Percentiles rank a stretch among this genome's conserved stretches.
Evolutionary conservation across 768 basidiomycete genomes (phyloP).

Genomic region (Pisolithus sp.): DNA sequence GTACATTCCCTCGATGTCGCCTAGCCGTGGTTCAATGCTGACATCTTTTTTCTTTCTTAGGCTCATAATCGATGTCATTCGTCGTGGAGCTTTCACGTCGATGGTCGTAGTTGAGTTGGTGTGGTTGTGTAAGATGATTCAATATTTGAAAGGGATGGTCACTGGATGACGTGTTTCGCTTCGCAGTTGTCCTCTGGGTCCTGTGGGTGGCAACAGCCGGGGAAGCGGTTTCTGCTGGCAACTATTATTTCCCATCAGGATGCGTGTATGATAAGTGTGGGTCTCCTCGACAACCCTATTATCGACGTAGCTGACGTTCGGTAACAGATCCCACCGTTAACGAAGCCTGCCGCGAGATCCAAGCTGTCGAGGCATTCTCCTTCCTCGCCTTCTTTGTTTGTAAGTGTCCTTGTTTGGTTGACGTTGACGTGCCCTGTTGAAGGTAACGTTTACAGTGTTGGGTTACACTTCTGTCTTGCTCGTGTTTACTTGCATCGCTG

Average conservation of each 20-base stretch:
- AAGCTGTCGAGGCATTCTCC: constrained; percentile 30
- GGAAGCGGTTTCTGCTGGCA: constrained; percentile 12
- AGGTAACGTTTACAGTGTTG: constrained; percentile 22
- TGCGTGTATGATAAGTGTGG: constrained; percentile 6
- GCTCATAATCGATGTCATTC: constrained; percentile 28
- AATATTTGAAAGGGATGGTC: neutral
- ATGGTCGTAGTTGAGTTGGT: constrained; percentile 31
- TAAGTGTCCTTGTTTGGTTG: constrained; percentile 10
- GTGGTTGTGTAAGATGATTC: constrained; percentile 29
- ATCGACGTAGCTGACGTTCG: constrained; percentile 1
- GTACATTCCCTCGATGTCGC: constrained; percentile 5
- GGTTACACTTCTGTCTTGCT: constrained; percentile 23
- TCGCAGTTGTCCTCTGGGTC: constrained; percentile 28
- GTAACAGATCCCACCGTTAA: constrained; percentile 5
- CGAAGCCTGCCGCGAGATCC: constrained; percentile 22
- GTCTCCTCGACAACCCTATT: neutral
- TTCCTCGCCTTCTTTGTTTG: constrained; percentile 32
- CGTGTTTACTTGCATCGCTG: constrained; percentile 21
- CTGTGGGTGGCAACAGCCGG: constrained; percentile 36
- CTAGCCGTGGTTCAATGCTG: neutral
- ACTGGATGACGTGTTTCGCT: neutral
- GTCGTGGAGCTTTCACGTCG: constrained; percentile 34
- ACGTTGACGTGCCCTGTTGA: neutral
- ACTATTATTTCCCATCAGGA: constrained; percentile 6
- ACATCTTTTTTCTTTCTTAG: constrained; percentile 13